Percentiles rank a stretch among this genome's conserved stretches.
Conservation (phyloP, 2,329 filamentous ascomycete species). For the Fusarium sp. region DNA sequence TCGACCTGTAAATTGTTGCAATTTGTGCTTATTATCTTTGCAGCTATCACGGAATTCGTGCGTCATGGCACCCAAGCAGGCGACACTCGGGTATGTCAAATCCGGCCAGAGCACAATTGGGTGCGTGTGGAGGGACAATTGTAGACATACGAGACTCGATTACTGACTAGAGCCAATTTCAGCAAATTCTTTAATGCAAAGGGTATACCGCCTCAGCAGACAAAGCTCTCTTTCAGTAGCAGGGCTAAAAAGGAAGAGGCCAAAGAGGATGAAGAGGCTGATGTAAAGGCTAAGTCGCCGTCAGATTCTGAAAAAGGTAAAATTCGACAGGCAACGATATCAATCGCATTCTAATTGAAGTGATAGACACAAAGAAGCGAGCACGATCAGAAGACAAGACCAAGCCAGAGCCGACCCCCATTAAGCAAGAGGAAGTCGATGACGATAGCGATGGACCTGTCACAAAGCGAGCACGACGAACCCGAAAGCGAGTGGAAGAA, state of each 20-base stretch:
- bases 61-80: constrained; percentile 74
- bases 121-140: constrained; percentile 62
- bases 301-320: constrained; percentile 56
- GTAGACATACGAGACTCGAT: constrained; percentile 2
- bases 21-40: constrained; percentile 20
- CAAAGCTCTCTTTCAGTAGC: constrained; percentile 81
- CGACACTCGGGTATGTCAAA: constrained; percentile 89
- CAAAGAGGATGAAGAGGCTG: constrained; percentile 50
- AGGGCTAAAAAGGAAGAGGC: constrained; percentile 59
- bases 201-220: constrained; percentile 74
- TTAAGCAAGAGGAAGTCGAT: constrained; percentile 58
- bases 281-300: constrained; percentile 55
- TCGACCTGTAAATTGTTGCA: constrained; percentile 7
- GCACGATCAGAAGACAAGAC: constrained; percentile 47
- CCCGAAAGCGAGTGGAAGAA: constrained; percentile 61
- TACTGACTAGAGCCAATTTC: constrained; percentile 21
- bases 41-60: constrained; percentile 22
- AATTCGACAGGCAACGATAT: neutral
- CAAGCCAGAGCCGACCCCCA: constrained; percentile 35
- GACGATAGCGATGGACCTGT: constrained; percentile 71
- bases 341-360: constrained; percentile 1
- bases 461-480: constrained; percentile 68
- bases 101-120: constrained; percentile 79
- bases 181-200: constrained; percentile 88
- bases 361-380: constrained; percentile 63